phyloP scores from a whole-genome alignment of 164 flowering plant genomes.

The Akebia trifoliata region DNA sequence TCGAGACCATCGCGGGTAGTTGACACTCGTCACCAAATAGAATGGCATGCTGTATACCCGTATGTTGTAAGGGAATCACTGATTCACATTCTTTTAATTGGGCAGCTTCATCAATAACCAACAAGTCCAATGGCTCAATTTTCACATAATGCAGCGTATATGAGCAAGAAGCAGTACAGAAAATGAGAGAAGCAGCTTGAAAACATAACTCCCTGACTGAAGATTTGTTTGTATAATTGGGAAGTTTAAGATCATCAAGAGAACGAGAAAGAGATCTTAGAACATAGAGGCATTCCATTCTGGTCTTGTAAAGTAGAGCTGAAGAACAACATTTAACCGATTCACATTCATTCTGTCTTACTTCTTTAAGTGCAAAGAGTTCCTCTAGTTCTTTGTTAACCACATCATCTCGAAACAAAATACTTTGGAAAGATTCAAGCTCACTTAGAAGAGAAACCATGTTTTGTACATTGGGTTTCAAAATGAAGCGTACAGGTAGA shows the following conservation, averaged over 20 bases:
- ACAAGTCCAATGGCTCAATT: slow-evolving; percentile 19
- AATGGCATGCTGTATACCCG: slow-evolving; percentile 35
- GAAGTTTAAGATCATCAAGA: slow-evolving; percentile 28
- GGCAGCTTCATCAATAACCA: slow-evolving; percentile 57
- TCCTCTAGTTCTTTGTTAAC: slow-evolving; percentile 29
- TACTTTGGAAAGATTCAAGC: slow-evolving; percentile 27
- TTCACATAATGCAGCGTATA: slow-evolving; percentile 14
- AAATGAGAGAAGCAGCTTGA: slow-evolving; percentile 25
- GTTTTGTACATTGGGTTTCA: slow-evolving; percentile 14
- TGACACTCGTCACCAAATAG: slow-evolving; percentile 54
- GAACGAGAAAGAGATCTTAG: slow-evolving; percentile 26
- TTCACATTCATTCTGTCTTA: not conserved
- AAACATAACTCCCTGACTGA: slow-evolving; percentile 22
- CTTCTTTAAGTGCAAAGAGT: slow-evolving; percentile 21
- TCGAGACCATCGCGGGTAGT: slow-evolving; percentile 46
- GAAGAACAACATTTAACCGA: not conserved
- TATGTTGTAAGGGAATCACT: slow-evolving; percentile 38
- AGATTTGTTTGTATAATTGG: slow-evolving; percentile 6
- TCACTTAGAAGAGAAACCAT: slow-evolving; percentile 16
- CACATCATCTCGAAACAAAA: slow-evolving; percentile 22
- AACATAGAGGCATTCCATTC: slow-evolving; percentile 26
- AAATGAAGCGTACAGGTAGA: slow-evolving; percentile 26
- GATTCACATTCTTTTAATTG: slow-evolving; percentile 59
- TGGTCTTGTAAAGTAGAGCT: slow-evolving; percentile 3
- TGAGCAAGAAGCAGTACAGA: slow-evolving; percentile 48